These are phyloP conservation scores for Sporisorium iseilematis-ciliati DNA, from an alignment of 1,284 basidiomycete species.

Conservation along the genomic window DNA sequence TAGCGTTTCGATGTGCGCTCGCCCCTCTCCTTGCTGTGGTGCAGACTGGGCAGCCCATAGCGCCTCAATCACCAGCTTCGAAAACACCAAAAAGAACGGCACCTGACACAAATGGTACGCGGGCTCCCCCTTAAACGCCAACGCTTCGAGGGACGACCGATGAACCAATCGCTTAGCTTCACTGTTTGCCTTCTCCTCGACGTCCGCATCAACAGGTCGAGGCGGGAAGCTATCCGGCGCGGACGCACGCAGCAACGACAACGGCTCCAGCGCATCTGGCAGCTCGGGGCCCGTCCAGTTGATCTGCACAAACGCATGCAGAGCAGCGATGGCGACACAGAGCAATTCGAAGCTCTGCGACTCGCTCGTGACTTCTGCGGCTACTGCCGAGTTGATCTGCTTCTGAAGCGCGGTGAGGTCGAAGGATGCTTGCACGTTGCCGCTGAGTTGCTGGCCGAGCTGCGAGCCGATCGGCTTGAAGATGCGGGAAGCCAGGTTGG, in stretches of 20 bases:
- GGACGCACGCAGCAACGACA: slow-evolving; percentile 69
- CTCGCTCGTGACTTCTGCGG: slow-evolving; percentile 11
- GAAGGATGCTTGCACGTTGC: slow-evolving; percentile 14
- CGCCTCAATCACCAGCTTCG: slow-evolving; percentile 78
- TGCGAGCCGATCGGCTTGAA: slow-evolving; percentile 47
- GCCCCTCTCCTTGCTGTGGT: background rate
- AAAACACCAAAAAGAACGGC: slow-evolving; percentile 81
- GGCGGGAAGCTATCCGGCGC: slow-evolving; percentile 71
- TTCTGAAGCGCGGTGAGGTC: slow-evolving; percentile 33
- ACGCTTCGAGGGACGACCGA: slow-evolving; percentile 77
- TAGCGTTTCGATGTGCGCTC: slow-evolving; percentile 39
- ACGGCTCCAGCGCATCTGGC: slow-evolving; percentile 67
- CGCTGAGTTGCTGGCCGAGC: slow-evolving; percentile 32
- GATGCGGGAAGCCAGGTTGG: slow-evolving; percentile 55
- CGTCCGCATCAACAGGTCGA: slow-evolving; percentile 73
- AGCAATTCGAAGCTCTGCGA: slow-evolving; percentile 70
- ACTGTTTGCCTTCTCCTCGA: slow-evolving; percentile 53
- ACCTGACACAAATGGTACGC: slow-evolving; percentile 88
- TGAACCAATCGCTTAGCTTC: slow-evolving; percentile 72
- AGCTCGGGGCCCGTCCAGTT: slow-evolving; percentile 98
- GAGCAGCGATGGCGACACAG: slow-evolving; percentile 79
- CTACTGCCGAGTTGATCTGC: slow-evolving; percentile 15
- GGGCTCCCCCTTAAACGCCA: slow-evolving; percentile 90
- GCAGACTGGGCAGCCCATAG: slow-evolving; percentile 43
- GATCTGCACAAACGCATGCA: slow-evolving; percentile 90